Evolutionary conservation across 768 basidiomycete genomes (phyloP), one percentile per base, ranked within the genome.

Genomic region (Boletus rubescentipes): DNA sequence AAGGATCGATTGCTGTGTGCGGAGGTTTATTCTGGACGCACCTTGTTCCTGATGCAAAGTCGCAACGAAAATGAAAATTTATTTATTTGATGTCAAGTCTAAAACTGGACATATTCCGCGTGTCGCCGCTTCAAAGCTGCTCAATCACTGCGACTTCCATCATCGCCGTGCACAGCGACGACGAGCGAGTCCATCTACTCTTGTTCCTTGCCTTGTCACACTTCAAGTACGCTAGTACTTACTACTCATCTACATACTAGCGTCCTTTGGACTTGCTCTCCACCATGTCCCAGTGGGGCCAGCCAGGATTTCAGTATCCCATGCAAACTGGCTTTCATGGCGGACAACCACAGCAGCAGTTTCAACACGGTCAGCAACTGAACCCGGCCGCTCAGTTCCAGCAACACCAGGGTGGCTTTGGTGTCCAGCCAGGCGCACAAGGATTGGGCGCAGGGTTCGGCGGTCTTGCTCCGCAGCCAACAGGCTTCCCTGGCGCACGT

Each of bases 201-300:
- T 41, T n/a, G 30, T 49, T 42, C 31, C 32, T 48, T 51, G 21
- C 32, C 40, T 40, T 38, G 34, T 49, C 36, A 32, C 35, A 26
- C 51, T 35, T 21, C 29, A 18, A 48, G 29, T 43, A 16, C 42
- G 7, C 20, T 18, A 30, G 32, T 16, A 53, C 20, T 20, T 36
- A 4, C 36, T 36, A 7, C 29, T 37, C 21, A 31, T 29, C 12
- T 9, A 37, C 37, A 6, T 26, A 26, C 26, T n/a, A n/a, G n/a
- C n/a, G n/a, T 26, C 26, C 32, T 15, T 42, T 42, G 48, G 16
- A 11, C 55, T 16, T 1, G 6, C 7, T 16, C 12, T 29, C 29
- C 65, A 75, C 62, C 66, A 91, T 91, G 89, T 82, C 87, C 63
- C 88, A 89, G 72, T 91, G 89, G 87, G 78, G 77, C 48, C 86